Conservation (phyloP, 805 yeast genomes). For the Wickerhamomyces queroliae region DNA sequence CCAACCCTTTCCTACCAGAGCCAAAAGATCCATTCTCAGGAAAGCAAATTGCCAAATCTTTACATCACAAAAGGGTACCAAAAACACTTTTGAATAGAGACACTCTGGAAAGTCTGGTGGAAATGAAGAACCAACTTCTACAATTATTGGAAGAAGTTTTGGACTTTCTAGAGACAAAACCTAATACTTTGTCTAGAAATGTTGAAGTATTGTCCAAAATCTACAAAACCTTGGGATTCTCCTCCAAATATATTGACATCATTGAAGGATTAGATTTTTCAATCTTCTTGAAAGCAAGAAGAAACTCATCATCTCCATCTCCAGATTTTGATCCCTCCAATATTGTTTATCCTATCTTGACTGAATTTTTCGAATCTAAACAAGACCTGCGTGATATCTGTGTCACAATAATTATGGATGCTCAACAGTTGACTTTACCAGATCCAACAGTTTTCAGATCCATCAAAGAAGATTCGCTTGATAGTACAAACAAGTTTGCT, state of each 20-base stretch:
- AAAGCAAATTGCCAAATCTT: slow-evolving; percentile 18
- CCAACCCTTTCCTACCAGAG: slow-evolving; percentile 55
- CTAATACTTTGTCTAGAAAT: slow-evolving; percentile 36
- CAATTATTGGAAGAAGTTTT: slow-evolving; percentile 36
- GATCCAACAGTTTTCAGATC: slow-evolving; percentile 74
- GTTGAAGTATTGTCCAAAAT: slow-evolving; percentile 46
- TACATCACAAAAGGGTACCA: slow-evolving; percentile 23
- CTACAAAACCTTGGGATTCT: slow-evolving; percentile 45
- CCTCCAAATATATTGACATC: slow-evolving; percentile 43
- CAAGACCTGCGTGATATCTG: slow-evolving; percentile 64
- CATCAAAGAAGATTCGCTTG: slow-evolving; percentile 42
- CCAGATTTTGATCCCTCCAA: slow-evolving; percentile 20
- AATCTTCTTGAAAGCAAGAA: slow-evolving; percentile 35
- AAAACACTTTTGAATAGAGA: slow-evolving; percentile 47
- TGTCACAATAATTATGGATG: slow-evolving; percentile 53
- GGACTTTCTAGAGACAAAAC: slow-evolving; percentile 33
- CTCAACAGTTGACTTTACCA: slow-evolving; percentile 62
- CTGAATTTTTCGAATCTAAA: slow-evolving; percentile 72
- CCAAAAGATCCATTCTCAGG: slow-evolving; percentile 22
- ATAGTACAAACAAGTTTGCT: slow-evolving; percentile 29
- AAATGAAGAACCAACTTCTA: slow-evolving; percentile 31
- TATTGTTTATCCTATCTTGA: slow-evolving; percentile 31
- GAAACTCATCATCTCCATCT: slow-evolving; percentile 5
- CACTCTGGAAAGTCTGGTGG: slow-evolving; percentile 33
- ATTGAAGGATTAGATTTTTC: slow-evolving; percentile 56